Evolutionary conservation across 805 yeast species (phyloP), one percentile per base, ranked within the genome.

Genomic region (Babjeviella inositovora): DNA sequence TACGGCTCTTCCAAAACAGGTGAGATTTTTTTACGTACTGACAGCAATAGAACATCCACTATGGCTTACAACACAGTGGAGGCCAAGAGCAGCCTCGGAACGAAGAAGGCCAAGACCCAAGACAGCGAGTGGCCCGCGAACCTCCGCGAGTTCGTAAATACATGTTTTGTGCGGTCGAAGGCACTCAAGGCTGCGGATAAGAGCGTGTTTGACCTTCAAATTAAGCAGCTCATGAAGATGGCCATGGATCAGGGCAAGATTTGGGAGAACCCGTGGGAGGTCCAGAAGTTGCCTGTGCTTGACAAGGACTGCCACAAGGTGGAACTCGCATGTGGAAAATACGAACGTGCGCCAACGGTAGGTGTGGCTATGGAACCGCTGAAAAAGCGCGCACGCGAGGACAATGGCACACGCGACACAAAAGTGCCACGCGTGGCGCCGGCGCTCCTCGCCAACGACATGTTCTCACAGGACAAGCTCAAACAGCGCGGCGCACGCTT

Each of bases 111-210:
- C n/a, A n/a, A n/a, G n/a, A n/a, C n/a, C n/a, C n/a, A n/a, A n/a
- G n/a, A n/a, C n/a, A 32, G 37, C 18, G 39, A 35, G 24, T 71
- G 77, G 77, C 81, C 80, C 2, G 50, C 41, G n/a, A 38, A 59
- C 3, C 42, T 72, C 19, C 67, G 57, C 36, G 38, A 42, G 8
- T 73, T 68, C 38, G 67, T 71, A 5, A 48, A 51, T 4, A 31
- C 45, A 7, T 50, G 68, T 19, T 70, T 71, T 35, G 34, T 38
- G 8, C 40, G 44, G 25, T 52, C 65, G 0, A 45, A 41, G 12
- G 34, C 44, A 6, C 42, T 60, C 8, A 43, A 45, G 22, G 50
- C 56, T 4, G 28, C 28, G 5, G 38, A 42, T 3, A 58, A 53
- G 32, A 37, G 41, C 6, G 32, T 37, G 17, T 57, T 71, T 35